Evolutionary conservation across 345 rosid genomes (phyloP), one percentile per base, ranked within the genome.

Genomic region (Lagerstroemia speciosa): DNA sequence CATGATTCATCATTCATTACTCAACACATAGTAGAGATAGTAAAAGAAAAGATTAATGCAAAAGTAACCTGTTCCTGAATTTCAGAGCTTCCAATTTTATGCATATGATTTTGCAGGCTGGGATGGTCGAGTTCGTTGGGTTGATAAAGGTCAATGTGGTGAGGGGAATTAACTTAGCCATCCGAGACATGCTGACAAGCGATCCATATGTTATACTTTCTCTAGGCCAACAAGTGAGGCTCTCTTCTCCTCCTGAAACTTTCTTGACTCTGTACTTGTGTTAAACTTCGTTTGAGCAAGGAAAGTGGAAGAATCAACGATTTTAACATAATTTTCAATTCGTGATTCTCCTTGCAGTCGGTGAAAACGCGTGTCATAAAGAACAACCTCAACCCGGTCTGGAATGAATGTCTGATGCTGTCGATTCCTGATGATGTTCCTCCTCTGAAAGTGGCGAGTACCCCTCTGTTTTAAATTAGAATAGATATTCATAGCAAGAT

Each of bases 71-170:
- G n/a, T n/a, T n/a, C n/a, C n/a, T n/a, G n/a, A n/a, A n/a, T n/a
- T n/a, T 4, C 10, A 38, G 10, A 38, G 5, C 10, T 38, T 10
- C 10, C 41, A 4, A 5, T 4, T 38, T 38, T 5, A 10, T 38
- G 7, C 10, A 38, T 38, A 5, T 38, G 5, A 38, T 73, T 75
- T 73, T 85, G 76, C 72, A 94, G 99, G 96, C 87, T 65, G 93
- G 92, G 45, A 94, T 94, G 99, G 82, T 94, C 69, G 99, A 91
- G 82, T 94, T 94, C 78, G 78, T 94, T 71, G 99, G 99, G 62
- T 82, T 94, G 69, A 83, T 94, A 64, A 91, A 89, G 84, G 98
- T 91, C 70, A 94, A 89, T 75, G 99, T 94, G 33, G 97, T 91
- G 53, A 91, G 77, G 82, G 99, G 99, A 78, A 91, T 95, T 67